Evolutionary conservation across 2,329 filamentous ascomycete genomes (phyloP), one percentile per base, ranked within the genome.

Genomic region (Neopestalotiopsis clavispora): DNA sequence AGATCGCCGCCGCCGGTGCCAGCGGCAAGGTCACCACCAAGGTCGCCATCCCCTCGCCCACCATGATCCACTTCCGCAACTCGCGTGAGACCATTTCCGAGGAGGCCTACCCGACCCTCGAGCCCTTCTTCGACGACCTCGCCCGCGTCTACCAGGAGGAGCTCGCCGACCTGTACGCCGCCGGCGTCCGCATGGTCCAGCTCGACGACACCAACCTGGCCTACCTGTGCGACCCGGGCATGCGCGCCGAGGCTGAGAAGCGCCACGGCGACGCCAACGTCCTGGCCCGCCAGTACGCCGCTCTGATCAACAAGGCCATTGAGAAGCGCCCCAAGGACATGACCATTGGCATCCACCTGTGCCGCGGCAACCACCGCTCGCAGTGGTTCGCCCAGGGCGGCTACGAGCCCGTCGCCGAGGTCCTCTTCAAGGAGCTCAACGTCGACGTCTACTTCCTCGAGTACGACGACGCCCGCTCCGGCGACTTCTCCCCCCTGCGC

Each of bases 61-160:
- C 87, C n/a, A 88, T 88, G 86, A 83, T 88, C 65, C 86, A 89
- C 75, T 89, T 89, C 82, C 84, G 86, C 68, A 85, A 86, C 70
- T 85, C 83, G 12, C 81, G 86, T 40, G 84, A 86, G 28, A 81
- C 81, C 72, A 88, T 88, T 75, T 82, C 85, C 74, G 80, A 82
- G 73, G 78, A 79, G 58, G 85, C 85, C 9, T 89, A 89, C 76
- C 86, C 86, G 5, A 82, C 83, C 20, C 80, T 89, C 10, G 86
- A 88, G 62, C 78, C 81, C 32, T 87, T 87, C 79, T 88, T 88
- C 76, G 84, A 83, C 20, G 86, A 89, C 73, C 80, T 88, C 12
- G 86, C 86, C 10, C 79, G 80, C 66, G 86, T 85, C 4, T 89
- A 86, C 78, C 86, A 87, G 77, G 82, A 84, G 75, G 86, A 89